Base-by-base conservation (phyloP, 179 eudicot species). In the Spergularia azorica region DNA sequence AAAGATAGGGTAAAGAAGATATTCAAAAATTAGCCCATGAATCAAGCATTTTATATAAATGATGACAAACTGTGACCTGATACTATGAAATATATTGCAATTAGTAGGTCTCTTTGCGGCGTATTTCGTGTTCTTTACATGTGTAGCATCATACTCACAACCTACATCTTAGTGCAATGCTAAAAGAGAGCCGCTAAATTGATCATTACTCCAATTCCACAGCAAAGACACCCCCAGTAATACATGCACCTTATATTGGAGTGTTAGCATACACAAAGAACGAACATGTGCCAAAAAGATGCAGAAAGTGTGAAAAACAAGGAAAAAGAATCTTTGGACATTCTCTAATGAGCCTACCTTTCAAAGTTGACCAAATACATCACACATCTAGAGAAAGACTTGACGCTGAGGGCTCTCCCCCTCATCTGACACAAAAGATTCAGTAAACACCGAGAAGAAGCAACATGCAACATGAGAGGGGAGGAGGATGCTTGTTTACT, bases 311-410 rank as follows among this genome's bases (percentile, higher is more conserved):
- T 14, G 3, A 56, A 32, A 38, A 26, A 11, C 58, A 38, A 0
- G 0, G 2, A 41, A 21, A 54, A 43, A 26, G 32, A 36, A 52
- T 11, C 12, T 52, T 51, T 36, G 60, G 64, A 66, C 58, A 17
- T 9, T 15, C 2, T 56, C 67, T 58, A 59, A 65, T 52, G 26
- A 67, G 62, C 58, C 72, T 46, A 95, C 99, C 97, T 91, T 81
- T 96, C 99, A 61, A 87, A 80, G 79, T 94, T 96, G 85, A 94
- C 81, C 82, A 96, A 64, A 73, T 74, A 84, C 61, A 84, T 83
- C 66, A 86, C 82, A 78, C 76, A 85, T 9, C 67, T 72, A 52
- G 90, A 83, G 56, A 90, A 86, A 56, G 91, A 86, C 77, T 86
- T 84, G 61, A 80, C 74, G 78, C 76, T 86, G 55, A 85, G 62